Base-by-base conservation (phyloP, 331 rosid genomes). In the Rhamnella rubrinervis region DNA sequence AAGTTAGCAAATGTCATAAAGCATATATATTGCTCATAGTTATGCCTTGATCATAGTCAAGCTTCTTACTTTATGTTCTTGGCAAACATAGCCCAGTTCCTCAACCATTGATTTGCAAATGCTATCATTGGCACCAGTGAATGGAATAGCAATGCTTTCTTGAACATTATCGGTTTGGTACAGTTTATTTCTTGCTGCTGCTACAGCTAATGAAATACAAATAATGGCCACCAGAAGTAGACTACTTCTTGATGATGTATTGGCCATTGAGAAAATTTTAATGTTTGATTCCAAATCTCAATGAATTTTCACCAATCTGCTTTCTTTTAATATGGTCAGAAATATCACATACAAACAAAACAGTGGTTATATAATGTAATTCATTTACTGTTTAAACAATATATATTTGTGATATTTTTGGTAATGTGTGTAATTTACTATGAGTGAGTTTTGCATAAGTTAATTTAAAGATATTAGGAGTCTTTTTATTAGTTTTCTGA, bases 91-190 rank as follows among this genome's bases (percentile, higher is more conserved):
- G 58, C 86, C 87, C 71, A 75, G 80, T 21, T 63, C 66, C 77
- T 71, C 78, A 72, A 88, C 88, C 85, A 90, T 75, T 38, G 88
- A 78, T 67, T 80, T 77, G 74, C 98, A 88, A 70, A 92, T 77
- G 61, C 89, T 81, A 55, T 65, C 81, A 8, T 46, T 65, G 39
- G 63, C 56, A 53, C 25, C 23, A 35, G 23, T 18, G 35, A 31
- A 31, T 31, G 35, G 35, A 31, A 31, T 4, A 31, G 35, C 35
- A 31, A 31, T 31, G 35, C 35, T 31, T 31, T 31, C 13, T 44
- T 44, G 49, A 44, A 37, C 6, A 28, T 61, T 49, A 28, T 66
- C 41, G 21, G 17, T 39, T 18, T 72, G 21, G 19, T 52, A 11
- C 40, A 68, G 68, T 28, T 38, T 61, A 17, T 53, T 55, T 66